Percentiles rank a stretch among this genome's conserved stretches.
These are phyloP conservation scores for Boletus sp. DNA, from an alignment of 1,284 basidiomycete genomes.

Conservation along the genomic window DNA sequence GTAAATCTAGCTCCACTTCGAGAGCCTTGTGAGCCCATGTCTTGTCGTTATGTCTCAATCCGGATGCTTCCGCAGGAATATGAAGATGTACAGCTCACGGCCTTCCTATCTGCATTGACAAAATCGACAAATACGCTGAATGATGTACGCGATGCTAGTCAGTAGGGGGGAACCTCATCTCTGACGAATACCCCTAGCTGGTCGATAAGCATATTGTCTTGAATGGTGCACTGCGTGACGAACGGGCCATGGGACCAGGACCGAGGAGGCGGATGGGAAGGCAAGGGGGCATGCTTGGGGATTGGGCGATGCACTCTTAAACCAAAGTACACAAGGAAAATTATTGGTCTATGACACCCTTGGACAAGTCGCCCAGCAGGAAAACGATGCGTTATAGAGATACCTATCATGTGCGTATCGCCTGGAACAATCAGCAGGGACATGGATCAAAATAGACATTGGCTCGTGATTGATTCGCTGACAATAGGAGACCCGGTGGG, in stretches of 20 bases:
- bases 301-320: constrained; percentile 43
- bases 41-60: not conserved
- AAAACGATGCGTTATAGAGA: not conserved
- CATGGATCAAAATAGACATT: not conserved
- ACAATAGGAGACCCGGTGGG: not conserved
- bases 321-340: not conserved
- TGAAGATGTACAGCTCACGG: constrained; percentile 90
- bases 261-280: constrained; percentile 47
- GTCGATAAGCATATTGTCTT: constrained; percentile 66
- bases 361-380: not conserved
- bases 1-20: constrained; percentile 40
- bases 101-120: constrained; percentile 83
- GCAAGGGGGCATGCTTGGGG: constrained; percentile 40
- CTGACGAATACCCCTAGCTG: constrained; percentile 40
- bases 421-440: not conserved
- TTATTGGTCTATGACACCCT: not conserved
- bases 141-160: constrained; percentile 59
- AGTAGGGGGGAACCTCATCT: constrained; percentile 1
- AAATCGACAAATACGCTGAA: constrained; percentile 85
- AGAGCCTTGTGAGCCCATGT: too few relatives aligned
- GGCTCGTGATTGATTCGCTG: not conserved
- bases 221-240: constrained; percentile 41
- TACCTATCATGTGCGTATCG: not conserved
- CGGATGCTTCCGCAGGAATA: constrained; percentile 66
- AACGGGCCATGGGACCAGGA: constrained; percentile 36